Percentiles rank a stretch among this genome's conserved stretches.
Evolutionary conservation across 495 filamentous ascomycete species (phyloP).

Genomic region (Oleoguttula mirabilis): DNA sequence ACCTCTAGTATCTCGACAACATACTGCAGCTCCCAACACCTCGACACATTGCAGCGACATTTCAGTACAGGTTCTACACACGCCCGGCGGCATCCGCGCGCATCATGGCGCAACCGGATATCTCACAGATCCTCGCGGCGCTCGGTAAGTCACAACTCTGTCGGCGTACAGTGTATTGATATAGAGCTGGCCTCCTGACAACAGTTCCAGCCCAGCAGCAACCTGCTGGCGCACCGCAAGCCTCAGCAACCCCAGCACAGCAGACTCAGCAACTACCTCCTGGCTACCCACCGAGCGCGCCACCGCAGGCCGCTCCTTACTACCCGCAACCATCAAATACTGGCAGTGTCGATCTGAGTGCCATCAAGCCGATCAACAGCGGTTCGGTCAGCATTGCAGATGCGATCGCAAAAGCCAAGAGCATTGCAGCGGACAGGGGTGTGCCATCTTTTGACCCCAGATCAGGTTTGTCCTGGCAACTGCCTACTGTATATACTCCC

Average conservation of each 20-base stretch:
- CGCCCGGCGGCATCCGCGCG: too few species aligned
- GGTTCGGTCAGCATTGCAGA: constrained; percentile 63
- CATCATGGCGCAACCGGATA: constrained; percentile 36
- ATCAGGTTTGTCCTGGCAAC: constrained; percentile 24
- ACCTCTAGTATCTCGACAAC: too few species aligned
- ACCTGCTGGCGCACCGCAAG: constrained; percentile 26
- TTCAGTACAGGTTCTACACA: too few species aligned
- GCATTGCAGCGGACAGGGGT: constrained; percentile 59
- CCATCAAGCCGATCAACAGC: constrained; percentile 58
- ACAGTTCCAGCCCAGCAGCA: constrained; percentile 32
- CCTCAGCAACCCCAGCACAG: constrained; percentile 17
- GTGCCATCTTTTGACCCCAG: constrained; percentile 33
- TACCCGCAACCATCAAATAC: constrained; percentile 57
- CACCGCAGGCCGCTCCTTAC: constrained; percentile 25
- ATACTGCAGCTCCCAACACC: too few species aligned
- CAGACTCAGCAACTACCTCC: constrained; percentile 27
- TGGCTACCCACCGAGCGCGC: constrained; percentile 10
- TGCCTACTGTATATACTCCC: too few species aligned
- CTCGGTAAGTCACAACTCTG: constrained; percentile 32
- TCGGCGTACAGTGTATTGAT: background rate
- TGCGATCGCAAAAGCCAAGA: constrained; percentile 60
- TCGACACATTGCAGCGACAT: too few species aligned
- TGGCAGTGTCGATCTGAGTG: constrained; percentile 60
- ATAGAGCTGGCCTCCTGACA: background rate
- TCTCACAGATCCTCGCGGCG: constrained; percentile 42